phyloP scores from a whole-genome alignment of 2,329 filamentous ascomycete genomes.

The Pestalotiopsis sp. region DNA sequence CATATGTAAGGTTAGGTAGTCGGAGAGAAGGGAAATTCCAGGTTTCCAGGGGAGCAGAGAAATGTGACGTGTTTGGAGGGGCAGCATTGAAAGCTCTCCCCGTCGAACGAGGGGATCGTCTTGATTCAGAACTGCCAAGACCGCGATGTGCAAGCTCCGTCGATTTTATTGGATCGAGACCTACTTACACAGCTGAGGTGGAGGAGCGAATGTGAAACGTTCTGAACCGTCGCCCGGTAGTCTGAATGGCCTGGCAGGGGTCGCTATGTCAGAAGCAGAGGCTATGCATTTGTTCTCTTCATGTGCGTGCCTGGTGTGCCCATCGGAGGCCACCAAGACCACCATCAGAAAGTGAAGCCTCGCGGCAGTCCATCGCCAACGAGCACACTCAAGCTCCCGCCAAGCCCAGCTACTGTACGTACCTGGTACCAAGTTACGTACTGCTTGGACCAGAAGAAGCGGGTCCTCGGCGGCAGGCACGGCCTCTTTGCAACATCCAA shows the following conservation, averaged over 20 bases:
- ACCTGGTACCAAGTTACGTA: too few relatives aligned
- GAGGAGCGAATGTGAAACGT: conserved; percentile 9
- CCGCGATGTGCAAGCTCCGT: conserved; percentile 4
- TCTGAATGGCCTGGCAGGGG: not conserved
- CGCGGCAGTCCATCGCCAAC: too few relatives aligned
- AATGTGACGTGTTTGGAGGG: conserved; percentile 10
- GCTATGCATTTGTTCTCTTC: not conserved
- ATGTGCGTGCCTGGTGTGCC: too few relatives aligned
- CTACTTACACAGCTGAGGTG: conserved; percentile 2
- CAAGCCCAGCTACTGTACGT: too few relatives aligned
- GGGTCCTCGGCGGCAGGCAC: too few relatives aligned
- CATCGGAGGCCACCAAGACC: too few relatives aligned
- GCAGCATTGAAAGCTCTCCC: conserved; percentile 10
- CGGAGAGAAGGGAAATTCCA: not conserved
- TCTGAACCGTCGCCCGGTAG: not conserved
- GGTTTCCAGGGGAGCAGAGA: not conserved
- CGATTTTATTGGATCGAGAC: conserved; percentile 2
- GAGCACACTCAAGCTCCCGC: too few relatives aligned
- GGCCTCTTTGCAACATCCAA: too few relatives aligned
- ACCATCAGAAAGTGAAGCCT: too few relatives aligned
- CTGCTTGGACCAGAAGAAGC: too few relatives aligned
- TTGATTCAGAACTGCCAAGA: conserved; percentile 12
- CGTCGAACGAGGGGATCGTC: conserved; percentile 10
- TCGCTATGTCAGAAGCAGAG: not conserved
- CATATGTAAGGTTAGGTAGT: not conserved